Percentiles rank a stretch among this genome's conserved stretches.
Conservation (phyloP, 495 filamentous ascomycete genomes). For the Platismatia glauca region DNA sequence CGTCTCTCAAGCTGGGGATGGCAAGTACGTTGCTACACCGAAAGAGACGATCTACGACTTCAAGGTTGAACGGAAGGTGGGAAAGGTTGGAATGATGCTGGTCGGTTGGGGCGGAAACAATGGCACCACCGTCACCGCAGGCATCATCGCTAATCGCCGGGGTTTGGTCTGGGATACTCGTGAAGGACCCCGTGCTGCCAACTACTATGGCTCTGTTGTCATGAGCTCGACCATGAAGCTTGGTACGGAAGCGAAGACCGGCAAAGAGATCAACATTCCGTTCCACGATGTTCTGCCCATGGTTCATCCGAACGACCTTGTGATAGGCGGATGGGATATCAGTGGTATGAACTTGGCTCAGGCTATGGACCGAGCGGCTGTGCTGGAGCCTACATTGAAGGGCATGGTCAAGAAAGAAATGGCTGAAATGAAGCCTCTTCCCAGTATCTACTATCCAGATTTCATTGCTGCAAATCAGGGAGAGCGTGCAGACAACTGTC, state of each 20-base stretch:
- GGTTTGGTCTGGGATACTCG: slow-evolving; percentile 85
- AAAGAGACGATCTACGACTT: slow-evolving; percentile 91
- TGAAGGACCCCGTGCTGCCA: slow-evolving; percentile 72
- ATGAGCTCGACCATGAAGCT: slow-evolving; percentile 97
- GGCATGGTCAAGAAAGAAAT: slow-evolving; percentile 83
- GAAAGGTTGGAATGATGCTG: slow-evolving; percentile 93
- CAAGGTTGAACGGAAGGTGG: slow-evolving; percentile 89
- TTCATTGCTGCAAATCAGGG: slow-evolving; percentile 99
- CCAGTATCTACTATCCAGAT: slow-evolving; percentile 96
- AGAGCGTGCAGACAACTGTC: slow-evolving; percentile 86
- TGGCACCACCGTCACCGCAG: slow-evolving; percentile 91
- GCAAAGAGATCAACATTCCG: slow-evolving; percentile 89
- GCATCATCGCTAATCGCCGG: slow-evolving; percentile 91
- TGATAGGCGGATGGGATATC: slow-evolving; percentile 97
- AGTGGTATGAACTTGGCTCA: slow-evolving; percentile 77
- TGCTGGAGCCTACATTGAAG: slow-evolving; percentile 91
- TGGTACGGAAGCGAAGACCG: slow-evolving; percentile 74
- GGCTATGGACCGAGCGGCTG: slow-evolving; percentile 91
- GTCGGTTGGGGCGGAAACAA: slow-evolving; percentile 99
- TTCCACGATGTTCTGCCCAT: slow-evolving; percentile 92
- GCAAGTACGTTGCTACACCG: slow-evolving; percentile 74
- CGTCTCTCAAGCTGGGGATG: slow-evolving; percentile 60
- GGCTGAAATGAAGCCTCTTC: slow-evolving; percentile 79
- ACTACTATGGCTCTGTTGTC: slow-evolving; percentile 96
- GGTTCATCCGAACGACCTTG: slow-evolving; percentile 94